phyloP scores from a whole-genome alignment of 495 filamentous ascomycete genomes.

The Penicillium chermesinum region DNA sequence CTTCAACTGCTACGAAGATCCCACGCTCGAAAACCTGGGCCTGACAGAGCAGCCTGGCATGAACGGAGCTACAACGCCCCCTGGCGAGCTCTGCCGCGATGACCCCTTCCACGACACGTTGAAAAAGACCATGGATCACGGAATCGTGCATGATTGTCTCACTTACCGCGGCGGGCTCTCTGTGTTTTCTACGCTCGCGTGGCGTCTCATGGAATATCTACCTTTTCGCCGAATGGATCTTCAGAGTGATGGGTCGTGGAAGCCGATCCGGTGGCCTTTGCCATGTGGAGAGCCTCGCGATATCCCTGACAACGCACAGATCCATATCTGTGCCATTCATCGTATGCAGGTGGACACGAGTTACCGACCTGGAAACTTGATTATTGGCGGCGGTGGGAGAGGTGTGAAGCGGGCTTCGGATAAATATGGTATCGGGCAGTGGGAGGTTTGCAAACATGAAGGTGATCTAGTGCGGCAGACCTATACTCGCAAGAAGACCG shows the following conservation, averaged over 20 bases:
- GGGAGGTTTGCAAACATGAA: conserved; percentile 53
- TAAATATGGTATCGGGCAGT: conserved; percentile 58
- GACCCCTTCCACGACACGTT: conserved; percentile 9
- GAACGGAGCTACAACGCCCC: neutral
- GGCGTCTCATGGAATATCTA: conserved; percentile 76
- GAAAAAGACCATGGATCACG: conserved; percentile 23
- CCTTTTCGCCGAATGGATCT: conserved; percentile 77
- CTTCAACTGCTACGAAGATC: conserved; percentile 50
- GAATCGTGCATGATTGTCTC: conserved; percentile 67
- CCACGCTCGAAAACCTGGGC: neutral
- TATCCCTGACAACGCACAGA: conserved; percentile 59
- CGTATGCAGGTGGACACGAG: conserved; percentile 56
- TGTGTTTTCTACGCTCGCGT: conserved; percentile 51
- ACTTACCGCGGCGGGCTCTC: conserved; percentile 55
- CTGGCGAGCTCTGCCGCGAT: neutral
- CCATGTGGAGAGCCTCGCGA: conserved; percentile 71
- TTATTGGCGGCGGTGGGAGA: conserved; percentile 67
- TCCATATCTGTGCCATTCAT: conserved; percentile 65
- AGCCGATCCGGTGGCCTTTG: conserved; percentile 68
- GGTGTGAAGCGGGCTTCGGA: conserved; percentile 54
- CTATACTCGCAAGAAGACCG: conserved; percentile 28
- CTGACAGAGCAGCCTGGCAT: neutral
- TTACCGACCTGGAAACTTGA: conserved; percentile 72
- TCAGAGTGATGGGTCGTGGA: conserved; percentile 64
- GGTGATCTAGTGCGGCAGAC: conserved; percentile 57